These are phyloP conservation scores for Immersiella caudata DNA, from an alignment of 495 filamentous ascomycete genomes.

Conservation along the genomic window DNA sequence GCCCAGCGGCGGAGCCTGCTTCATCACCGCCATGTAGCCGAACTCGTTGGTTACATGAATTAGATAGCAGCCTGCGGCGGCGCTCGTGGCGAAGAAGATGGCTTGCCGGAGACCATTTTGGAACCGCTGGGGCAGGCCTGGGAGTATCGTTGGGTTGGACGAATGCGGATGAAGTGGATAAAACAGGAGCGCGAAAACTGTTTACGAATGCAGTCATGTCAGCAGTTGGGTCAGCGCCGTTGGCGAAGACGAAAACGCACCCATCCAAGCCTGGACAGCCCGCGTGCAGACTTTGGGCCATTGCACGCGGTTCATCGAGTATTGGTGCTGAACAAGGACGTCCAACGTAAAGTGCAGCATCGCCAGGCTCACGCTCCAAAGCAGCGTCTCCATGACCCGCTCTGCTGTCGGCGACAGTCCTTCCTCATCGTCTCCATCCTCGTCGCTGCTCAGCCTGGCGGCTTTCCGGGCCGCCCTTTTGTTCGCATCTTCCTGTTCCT, in stretches of 20 bases:
- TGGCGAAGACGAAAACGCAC: conserved; percentile 38
- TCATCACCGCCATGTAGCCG: conserved; percentile 88
- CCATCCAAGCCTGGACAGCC: conserved; percentile 51
- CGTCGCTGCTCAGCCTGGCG: conserved; percentile 34
- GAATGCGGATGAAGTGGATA: conserved; percentile 62
- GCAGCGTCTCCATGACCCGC: conserved; percentile 60
- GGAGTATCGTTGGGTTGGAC: conserved; percentile 45
- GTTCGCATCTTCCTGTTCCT: conserved; percentile 31
- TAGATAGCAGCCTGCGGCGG: conserved; percentile 70
- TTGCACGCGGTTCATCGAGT: conserved; percentile 64
- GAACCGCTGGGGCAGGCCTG: conserved; percentile 47
- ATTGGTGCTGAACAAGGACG: conserved; percentile 90
- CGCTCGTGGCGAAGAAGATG: conserved; percentile 60
- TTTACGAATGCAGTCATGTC: conserved; percentile 19
- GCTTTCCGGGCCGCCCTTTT: conserved; percentile 35
- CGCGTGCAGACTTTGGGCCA: conserved; percentile 59
- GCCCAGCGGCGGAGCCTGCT: conserved; percentile 83
- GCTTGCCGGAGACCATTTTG: conserved; percentile 57
- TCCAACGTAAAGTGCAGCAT: conserved; percentile 88
- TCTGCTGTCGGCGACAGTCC: conserved; percentile 48
- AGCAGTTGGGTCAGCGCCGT: conserved; percentile 8
- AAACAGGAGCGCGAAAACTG: conserved; percentile 63
- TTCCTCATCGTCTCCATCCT: conserved; percentile 34
- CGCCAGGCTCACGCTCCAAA: conserved; percentile 70
- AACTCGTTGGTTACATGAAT: conserved; percentile 77